phyloP scores from a whole-genome alignment of 2,329 filamentous ascomycete genomes.

The Aureobasidium lini region DNA sequence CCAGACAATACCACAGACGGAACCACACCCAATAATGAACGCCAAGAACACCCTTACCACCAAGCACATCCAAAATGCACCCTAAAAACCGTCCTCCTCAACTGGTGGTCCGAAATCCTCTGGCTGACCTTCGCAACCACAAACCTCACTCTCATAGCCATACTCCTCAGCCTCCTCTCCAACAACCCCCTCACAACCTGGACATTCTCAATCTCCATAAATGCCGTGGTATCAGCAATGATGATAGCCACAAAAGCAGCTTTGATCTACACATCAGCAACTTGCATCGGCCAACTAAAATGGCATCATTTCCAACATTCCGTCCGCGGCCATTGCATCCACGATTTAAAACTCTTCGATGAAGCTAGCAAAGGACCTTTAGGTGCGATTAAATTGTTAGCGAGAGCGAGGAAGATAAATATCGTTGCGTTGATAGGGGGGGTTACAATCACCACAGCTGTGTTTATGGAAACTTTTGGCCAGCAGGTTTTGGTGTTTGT shows the following conservation, averaged over 20 bases:
- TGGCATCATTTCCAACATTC: constrained; percentile 4
- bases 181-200: not conserved
- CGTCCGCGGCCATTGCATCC: not conserved
- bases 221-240: not conserved
- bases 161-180: not conserved
- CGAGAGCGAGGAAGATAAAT: not conserved
- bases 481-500: not conserved
- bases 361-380: constrained; percentile 7
- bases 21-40: not conserved
- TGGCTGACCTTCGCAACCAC: not conserved
- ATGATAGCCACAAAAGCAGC: not conserved
- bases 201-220: not conserved
- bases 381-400: not conserved
- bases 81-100: not conserved
- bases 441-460: not conserved
- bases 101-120: not conserved
- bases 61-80: not conserved
- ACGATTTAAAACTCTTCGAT: constrained; percentile 1
- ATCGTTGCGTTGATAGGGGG: not conserved
- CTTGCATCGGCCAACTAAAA: constrained; percentile 6
- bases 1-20: not conserved
- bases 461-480: not conserved
- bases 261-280: not conserved
- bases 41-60: not conserved
- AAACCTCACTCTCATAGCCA: not conserved